Evolutionary conservation across 371 early-diverging fungal genomes (phyloP), one percentile per base, ranked within the genome.

Genomic region (Circinella minor): DNA sequence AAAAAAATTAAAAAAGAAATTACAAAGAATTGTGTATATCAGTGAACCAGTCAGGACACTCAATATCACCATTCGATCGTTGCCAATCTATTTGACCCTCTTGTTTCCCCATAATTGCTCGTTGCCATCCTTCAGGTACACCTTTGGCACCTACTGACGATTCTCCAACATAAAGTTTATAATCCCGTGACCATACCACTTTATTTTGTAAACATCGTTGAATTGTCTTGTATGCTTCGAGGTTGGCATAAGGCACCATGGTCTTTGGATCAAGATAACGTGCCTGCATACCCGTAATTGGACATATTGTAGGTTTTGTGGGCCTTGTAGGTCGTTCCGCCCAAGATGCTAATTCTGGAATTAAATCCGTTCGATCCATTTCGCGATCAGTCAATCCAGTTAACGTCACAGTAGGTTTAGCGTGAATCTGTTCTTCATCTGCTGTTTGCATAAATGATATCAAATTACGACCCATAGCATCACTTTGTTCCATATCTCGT

Each of bases 271-370:
- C 91, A 15, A 79, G 80, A 76, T 91, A 93, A 39, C 80, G 83
- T 15, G 92, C 93, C 3, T 80, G 73, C n/a, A 87, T 70, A 13
- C 92, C 92, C 1, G 91, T 91, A 60, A 93, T 83, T 4, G 87
- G 89, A 67, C 93, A 93, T 3, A 77, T 11, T 1, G 72, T 61
- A 9, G 85, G 83, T 46, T 81, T 72, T 3, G 70, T 68, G 0
- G 86, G 83, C 63, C 78, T 76, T 15, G 76, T 68, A 1, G 60
- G 46, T 38, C 76, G 76, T n/a, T 76, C 71, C 14, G 71, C 48
- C 85, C 85, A 85, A 34, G 55, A 27, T 1, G 63, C 60, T 5
- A 82, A 65, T 51, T 71, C 61, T 5, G 80, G 74, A 38, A 81
- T 77, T 51, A 82, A 63, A 57, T 75, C 83, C 6, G 71, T 43